Base-by-base conservation (phyloP, 306 rosid species). In the Dalbergia cochinchinensis region DNA sequence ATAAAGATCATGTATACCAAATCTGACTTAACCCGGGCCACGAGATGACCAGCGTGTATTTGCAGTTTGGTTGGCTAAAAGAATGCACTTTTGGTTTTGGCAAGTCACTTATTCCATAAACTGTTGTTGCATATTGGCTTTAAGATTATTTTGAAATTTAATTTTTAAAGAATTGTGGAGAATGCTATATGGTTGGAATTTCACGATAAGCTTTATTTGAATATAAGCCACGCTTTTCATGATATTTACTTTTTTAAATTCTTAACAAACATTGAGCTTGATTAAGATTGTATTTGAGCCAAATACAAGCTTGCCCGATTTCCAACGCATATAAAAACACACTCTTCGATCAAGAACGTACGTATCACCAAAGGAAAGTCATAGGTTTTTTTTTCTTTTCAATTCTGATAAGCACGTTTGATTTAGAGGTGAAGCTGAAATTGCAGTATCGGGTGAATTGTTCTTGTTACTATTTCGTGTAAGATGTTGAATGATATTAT, bases 51-150 rank as follows among this genome's bases (percentile, higher is more conserved):
- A 33, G 45, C 60, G 60, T 74, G 69, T 47, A 16, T 3, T 76
- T 34, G 15, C 13, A 48, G 53, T 47, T 47, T 4, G n/a, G n/a
- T 47, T 47, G 4, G n/a, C 15, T 47, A 47, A 47, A 26, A 26
- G 53, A 4, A 47, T 47, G 12, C n/a, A 47, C n/a, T 33, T 20
- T 31, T 76, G 22, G 41, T 61, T 74, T 76, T 48, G 37, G 34
- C 39, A 75, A 62, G 34, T 48, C 19, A 16, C 13, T 48, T 15
- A 16, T 76, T 63, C 66, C 53, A 26, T 50, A 65, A 76, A 18
- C 31, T 63, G 3, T 31, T 64, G 48, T 7, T 26, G 7, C 41
- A 37, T 37, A 8, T 16, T 13, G 20, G 33, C 34, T 39, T 15
- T 20, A 8, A 7, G 16, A 13, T 11, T 33, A 12, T 33, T 62